Conservation (phyloP, 306 rosid genomes). For the Pueraria montana region DNA sequence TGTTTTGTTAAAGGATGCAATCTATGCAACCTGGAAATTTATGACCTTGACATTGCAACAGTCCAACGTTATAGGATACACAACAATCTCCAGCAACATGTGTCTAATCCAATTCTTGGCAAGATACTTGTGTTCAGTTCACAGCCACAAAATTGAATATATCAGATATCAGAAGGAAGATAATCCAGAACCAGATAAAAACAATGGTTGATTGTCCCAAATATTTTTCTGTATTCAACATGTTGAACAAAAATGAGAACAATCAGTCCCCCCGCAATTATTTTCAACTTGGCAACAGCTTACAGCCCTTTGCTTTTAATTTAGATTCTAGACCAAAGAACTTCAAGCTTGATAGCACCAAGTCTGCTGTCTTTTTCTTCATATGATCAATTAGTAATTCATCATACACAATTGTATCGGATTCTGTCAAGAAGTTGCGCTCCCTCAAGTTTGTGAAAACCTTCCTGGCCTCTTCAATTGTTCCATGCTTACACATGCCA, state of each 20-base stretch:
- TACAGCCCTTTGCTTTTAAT: conserved; percentile 78
- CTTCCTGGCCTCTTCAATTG: conserved; percentile 86
- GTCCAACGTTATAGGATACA: conserved; percentile 3
- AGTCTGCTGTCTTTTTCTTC: conserved; percentile 87
- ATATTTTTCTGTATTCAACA: conserved; percentile 26
- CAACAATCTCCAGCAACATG: neutral
- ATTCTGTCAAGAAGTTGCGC: conserved; percentile 68
- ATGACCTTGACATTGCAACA: neutral
- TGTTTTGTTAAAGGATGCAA: conserved; percentile 1
- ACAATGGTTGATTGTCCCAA: conserved; percentile 9
- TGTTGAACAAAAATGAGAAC: conserved; percentile 9
- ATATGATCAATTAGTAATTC: conserved; percentile 83
- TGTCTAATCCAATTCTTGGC: neutral
- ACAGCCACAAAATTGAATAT: neutral
- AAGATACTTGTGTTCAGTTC: neutral
- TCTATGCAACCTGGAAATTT: neutral
- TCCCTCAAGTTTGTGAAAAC: conserved; percentile 69
- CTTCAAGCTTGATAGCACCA: conserved; percentile 79
- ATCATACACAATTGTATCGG: conserved; percentile 70
- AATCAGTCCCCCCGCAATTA: neutral
- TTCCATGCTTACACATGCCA: conserved; percentile 83
- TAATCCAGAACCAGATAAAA: conserved; percentile 7
- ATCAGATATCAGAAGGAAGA: conserved; percentile 21
- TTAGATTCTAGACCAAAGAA: conserved; percentile 86
- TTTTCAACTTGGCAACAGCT: conserved; percentile 61